These are phyloP conservation scores for Tulasnella sp. DNA, from an alignment of 768 basidiomycete genomes.

Conservation along the genomic window DNA sequence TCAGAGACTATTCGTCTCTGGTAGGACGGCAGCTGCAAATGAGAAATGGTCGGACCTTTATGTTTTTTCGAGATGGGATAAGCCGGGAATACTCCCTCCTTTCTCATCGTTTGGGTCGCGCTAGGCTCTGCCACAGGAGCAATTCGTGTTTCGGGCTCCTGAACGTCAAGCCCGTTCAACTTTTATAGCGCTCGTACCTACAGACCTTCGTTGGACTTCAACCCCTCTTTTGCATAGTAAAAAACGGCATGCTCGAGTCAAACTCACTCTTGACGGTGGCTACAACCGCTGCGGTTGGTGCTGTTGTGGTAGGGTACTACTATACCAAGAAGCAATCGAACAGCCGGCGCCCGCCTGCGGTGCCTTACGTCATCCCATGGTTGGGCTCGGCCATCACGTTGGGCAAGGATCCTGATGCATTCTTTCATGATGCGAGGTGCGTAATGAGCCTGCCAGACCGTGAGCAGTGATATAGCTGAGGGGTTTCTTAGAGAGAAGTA, in stretches of 20 bases:
- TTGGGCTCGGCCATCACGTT: slow-evolving; percentile 24
- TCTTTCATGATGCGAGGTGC: slow-evolving; percentile 27
- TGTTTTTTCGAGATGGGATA: no score
- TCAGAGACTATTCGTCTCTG: no score
- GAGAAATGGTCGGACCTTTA: no score
- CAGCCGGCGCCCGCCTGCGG: slow-evolving; percentile 19
- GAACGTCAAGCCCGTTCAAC: background rate
- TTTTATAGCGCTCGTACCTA: background rate
- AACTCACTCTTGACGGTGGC: background rate
- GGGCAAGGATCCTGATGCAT: slow-evolving; percentile 30
- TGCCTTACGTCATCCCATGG: slow-evolving; percentile 21
- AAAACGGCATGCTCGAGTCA: background rate
- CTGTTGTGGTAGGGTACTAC: background rate
- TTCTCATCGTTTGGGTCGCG: background rate
- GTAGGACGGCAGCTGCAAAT: no score
- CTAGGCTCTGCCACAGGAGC: background rate
- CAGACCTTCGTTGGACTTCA: background rate
- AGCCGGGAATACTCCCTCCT: background rate
- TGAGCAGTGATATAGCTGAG: background rate
- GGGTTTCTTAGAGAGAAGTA: background rate
- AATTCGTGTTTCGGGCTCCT: background rate
- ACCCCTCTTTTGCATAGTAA: background rate
- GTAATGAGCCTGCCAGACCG: background rate
- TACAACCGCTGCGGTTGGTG: background rate
- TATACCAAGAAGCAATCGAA: background rate